Conservation (phyloP, 129 eudicot genomes). For the Saussurea involucrata region DNA sequence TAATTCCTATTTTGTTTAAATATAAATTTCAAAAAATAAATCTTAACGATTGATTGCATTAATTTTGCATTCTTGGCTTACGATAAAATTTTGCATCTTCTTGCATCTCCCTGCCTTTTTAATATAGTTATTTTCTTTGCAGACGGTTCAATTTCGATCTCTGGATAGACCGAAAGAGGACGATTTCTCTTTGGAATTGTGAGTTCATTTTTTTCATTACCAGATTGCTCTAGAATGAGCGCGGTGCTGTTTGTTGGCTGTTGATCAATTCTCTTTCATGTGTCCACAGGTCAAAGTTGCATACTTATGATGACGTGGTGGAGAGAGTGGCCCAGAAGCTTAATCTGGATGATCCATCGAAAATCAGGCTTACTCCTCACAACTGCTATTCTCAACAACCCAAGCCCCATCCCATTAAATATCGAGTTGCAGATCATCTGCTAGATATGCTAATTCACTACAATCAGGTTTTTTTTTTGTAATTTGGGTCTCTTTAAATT, state of each 20-base stretch:
- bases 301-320: constrained; percentile 91
- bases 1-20: no score
- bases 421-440: constrained; percentile 70
- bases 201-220: constrained; percentile 26
- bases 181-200: constrained; percentile 86
- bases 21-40: no score
- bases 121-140: constrained; percentile 19
- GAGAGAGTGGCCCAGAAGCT: constrained; percentile 73
- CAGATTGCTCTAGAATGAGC: neutral
- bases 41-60: neutral
- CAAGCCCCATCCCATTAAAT: constrained; percentile 73
- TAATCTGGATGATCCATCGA: constrained; percentile 76
- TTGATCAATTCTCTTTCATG: constrained; percentile 8
- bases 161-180: constrained; percentile 92
- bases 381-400: constrained; percentile 98
- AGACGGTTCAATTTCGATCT: constrained; percentile 85
- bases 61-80: neutral
- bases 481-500: neutral
- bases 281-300: constrained; percentile 56
- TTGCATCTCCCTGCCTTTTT: neutral
- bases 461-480: constrained; percentile 66
- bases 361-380: constrained; percentile 92
- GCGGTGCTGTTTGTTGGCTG: neutral
- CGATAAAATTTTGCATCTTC: neutral
- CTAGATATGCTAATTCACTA: constrained; percentile 85